Base-by-base conservation (phyloP, 1,284 basidiomycete genomes). In the Exsudoporus floridanus region DNA sequence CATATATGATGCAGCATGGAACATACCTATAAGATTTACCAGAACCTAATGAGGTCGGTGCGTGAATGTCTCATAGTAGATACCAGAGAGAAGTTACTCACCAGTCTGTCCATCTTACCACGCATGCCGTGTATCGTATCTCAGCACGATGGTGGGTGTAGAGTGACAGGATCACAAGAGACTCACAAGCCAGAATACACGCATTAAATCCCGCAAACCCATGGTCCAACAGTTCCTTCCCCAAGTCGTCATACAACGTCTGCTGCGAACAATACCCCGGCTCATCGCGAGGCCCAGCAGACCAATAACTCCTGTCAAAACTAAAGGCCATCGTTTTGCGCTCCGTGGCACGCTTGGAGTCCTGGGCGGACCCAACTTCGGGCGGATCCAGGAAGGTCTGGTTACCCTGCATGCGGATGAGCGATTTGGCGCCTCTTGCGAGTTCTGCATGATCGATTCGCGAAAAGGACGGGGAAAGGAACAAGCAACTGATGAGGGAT, bases 261-360 rank as follows among this genome's bases (percentile, higher is more conserved):
- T 94, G 86, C 69, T 98, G 94, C 7, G 89, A 92, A 61, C 93
- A 95, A 66, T 97, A 97, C 13, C 78, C 76, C 0, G 91, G 88
- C 52, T 96, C 94, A 64, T 94, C 88, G 61, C 90, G 81, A 10
- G 88, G 78, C 1, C 94, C 92, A 7, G 93, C 94, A 44, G 91
- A 93, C 94, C 94, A 95, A 69, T 97, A 97, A 53, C 88, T 91
- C 79, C 94, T 95, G 80, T 97, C 94, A 63, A 96, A 98, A 55
- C 90, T 88, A 71, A 97, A 98, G 1, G 81, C 75, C 82, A 95
- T 90, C 10, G 86, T 81, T 75, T 92, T 94, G 62, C 92, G 86
- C 73, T 95, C 94, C 6, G 88, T 86, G 18, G 90, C 88, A 64
- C 90, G 86, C 62, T 88, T 88, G 19, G 81, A 71, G 62, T 88